phyloP scores from a whole-genome alignment of 148 eudicot genomes.

The Cornus suecica region DNA sequence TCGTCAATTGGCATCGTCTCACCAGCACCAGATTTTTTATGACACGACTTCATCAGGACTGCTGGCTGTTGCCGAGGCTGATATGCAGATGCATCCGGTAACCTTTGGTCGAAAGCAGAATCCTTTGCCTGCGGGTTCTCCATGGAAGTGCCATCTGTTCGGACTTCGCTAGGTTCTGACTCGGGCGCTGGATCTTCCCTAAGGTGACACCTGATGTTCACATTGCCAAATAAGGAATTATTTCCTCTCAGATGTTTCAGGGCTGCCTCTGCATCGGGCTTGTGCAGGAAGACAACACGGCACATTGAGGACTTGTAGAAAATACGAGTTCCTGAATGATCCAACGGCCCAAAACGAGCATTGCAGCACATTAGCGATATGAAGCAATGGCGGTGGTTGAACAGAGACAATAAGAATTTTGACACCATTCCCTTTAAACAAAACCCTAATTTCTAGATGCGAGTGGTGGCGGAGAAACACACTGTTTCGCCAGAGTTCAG shows the following conservation, averaged over 20 bases:
- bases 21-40: conserved; percentile 66
- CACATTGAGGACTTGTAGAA: conserved; percentile 64
- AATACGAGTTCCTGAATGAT: conserved; percentile 51
- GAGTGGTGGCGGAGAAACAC: no score
- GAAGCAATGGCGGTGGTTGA: no score
- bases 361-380: no score
- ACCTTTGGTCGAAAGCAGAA: conserved; percentile 28
- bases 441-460: no score
- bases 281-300: conserved; percentile 57
- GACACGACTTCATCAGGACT: conserved; percentile 57
- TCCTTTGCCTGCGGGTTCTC: conserved; percentile 26
- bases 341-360: conserved; percentile 85
- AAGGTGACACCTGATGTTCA: conserved; percentile 41
- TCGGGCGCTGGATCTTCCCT: conserved; percentile 32
- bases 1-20: conserved; percentile 34
- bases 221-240: conserved; percentile 51
- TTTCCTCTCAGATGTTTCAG: conserved; percentile 39
- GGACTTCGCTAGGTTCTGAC: conserved; percentile 25
- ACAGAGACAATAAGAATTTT: no score
- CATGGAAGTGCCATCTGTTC: conserved; percentile 24
- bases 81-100: background rate
- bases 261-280: conserved; percentile 65
- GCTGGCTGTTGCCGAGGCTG: conserved; percentile 19
- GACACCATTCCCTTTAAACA: no score
- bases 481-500: no score